Evolutionary conservation across 805 yeast genomes (phyloP).

Genomic region (Yamadazyma kitorensis): DNA sequence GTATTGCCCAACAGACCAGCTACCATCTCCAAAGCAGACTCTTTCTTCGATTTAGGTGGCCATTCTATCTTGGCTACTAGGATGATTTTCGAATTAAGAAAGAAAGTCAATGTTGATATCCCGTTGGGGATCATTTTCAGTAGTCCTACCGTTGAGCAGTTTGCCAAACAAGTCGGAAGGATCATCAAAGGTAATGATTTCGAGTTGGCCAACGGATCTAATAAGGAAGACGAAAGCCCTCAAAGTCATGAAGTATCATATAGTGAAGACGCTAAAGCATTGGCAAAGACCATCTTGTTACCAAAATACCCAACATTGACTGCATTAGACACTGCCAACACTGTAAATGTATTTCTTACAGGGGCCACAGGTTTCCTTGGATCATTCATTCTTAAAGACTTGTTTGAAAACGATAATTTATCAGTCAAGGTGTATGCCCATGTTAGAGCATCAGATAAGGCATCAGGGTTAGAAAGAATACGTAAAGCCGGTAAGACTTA

Average conservation of each 20-base stretch:
- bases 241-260: constrained; percentile 43
- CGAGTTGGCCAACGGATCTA: constrained; percentile 32
- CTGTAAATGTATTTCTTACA: constrained; percentile 73
- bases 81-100: constrained; percentile 90
- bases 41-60: constrained; percentile 97
- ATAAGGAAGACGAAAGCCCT: constrained; percentile 22
- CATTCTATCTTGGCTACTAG: constrained; percentile 96
- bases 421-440: constrained; percentile 75
- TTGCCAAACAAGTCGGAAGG: constrained; percentile 70
- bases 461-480: constrained; percentile 73
- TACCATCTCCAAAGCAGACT: constrained; percentile 70
- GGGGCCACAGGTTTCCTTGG: constrained; percentile 98
- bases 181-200: constrained; percentile 50
- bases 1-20: constrained; percentile 87
- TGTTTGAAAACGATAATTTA: constrained; percentile 52
- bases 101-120: constrained; percentile 70
- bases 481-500: constrained; percentile 73
- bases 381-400: constrained; percentile 76
- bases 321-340: constrained; percentile 27
- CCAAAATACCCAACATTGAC: constrained; percentile 45
- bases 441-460: constrained; percentile 76
- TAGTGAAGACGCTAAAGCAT: constrained; percentile 68
- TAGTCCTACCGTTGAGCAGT: constrained; percentile 77
- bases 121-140: constrained; percentile 91
- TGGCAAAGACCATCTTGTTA: constrained; percentile 40